These are phyloP conservation scores for Paracoccidioides lutzii DNA, from an alignment of 2,329 filamentous ascomycete species.

Conservation along the genomic window DNA sequence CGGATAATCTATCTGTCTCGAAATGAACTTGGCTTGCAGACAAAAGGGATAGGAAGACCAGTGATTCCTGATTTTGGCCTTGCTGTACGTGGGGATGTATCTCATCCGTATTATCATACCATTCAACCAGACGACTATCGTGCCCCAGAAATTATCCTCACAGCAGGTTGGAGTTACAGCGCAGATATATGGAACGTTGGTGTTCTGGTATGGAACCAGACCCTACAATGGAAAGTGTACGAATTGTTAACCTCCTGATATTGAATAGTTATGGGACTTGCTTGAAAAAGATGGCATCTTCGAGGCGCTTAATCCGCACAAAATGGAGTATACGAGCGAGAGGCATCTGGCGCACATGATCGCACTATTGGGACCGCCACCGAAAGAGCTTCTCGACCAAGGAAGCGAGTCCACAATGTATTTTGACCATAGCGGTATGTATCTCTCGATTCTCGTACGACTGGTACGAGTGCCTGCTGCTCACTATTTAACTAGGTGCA, in stretches of 20 bases:
- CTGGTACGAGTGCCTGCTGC: neutral
- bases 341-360: conserved; percentile 12
- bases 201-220: conserved; percentile 16
- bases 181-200: conserved; percentile 26
- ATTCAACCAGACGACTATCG: conserved; percentile 30
- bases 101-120: conserved; percentile 25
- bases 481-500: conserved; percentile 12
- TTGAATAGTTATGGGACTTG: conserved; percentile 23
- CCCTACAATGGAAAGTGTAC: conserved; percentile 12
- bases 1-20: conserved; percentile 22
- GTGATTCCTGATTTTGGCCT: conserved; percentile 24
- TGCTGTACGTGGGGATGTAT: conserved; percentile 16
- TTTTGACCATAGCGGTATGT: conserved; percentile 15
- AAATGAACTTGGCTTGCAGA: conserved; percentile 16
- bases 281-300: conserved; percentile 13
- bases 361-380: conserved; percentile 9
- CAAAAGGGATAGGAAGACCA: conserved; percentile 14
- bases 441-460: conserved; percentile 8
- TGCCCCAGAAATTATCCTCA: conserved; percentile 24
- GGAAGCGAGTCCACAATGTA: conserved; percentile 10
- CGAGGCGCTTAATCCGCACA: neutral
- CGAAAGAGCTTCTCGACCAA: conserved; percentile 6
- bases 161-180: conserved; percentile 22
- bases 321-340: conserved; percentile 11
- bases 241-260: conserved; percentile 13